These are phyloP conservation scores for Nitzschia putrida DNA, from an alignment of 108 stramenopile genomes.

Conservation along the genomic window DNA sequence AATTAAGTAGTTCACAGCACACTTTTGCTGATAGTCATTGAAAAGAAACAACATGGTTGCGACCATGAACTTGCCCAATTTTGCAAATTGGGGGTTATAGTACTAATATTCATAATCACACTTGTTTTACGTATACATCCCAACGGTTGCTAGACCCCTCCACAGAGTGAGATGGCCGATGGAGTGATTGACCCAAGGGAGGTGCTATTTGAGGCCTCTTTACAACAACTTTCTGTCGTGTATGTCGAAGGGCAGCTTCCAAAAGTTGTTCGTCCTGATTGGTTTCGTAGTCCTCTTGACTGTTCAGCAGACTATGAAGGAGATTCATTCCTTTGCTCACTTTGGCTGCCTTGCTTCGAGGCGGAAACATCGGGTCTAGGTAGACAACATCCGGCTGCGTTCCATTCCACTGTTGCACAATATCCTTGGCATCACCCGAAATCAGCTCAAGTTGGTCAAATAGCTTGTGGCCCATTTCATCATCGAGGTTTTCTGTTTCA, in stretches of 20 bases:
- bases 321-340: slow-evolving; percentile 87
- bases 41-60: no score
- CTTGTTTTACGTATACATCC: slow-evolving; percentile 67
- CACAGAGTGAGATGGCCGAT: slow-evolving; percentile 60
- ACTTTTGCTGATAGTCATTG: no score
- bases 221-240: slow-evolving; percentile 66
- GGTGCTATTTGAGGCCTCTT: slow-evolving; percentile 77
- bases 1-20: no score
- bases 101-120: neutral
- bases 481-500: slow-evolving; percentile 10
- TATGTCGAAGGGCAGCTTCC: slow-evolving; percentile 39
- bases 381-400: slow-evolving; percentile 51
- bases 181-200: slow-evolving; percentile 40
- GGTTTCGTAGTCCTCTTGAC: slow-evolving; percentile 26
- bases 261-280: slow-evolving; percentile 58
- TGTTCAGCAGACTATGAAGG: slow-evolving; percentile 69
- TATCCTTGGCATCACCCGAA: slow-evolving; percentile 52
- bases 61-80: no score
- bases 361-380: slow-evolving; percentile 89
- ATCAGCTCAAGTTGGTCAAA: slow-evolving; percentile 42
- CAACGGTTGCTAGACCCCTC: slow-evolving; percentile 75
- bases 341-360: slow-evolving; percentile 63
- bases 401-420: neutral
- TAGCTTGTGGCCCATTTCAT: slow-evolving; percentile 4
- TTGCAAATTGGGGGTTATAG: no score